These are phyloP conservation scores for Alternaria sp. DNA, from an alignment of 2,329 filamentous ascomycete species.

Conservation along the genomic window DNA sequence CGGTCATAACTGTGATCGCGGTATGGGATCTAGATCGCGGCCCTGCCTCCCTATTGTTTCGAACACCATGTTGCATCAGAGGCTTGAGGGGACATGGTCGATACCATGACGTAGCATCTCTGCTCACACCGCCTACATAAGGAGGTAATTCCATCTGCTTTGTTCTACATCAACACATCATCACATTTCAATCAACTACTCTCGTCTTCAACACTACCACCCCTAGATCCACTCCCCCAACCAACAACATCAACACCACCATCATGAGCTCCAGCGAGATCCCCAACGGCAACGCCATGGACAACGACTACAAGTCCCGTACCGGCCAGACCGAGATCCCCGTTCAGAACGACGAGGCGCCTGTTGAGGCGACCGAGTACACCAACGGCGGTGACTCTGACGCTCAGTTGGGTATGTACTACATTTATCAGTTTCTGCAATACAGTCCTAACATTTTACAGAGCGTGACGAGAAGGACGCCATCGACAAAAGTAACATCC, in stretches of 20 bases:
- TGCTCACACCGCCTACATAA: background rate
- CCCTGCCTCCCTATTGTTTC: background rate
- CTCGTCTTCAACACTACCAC: background rate
- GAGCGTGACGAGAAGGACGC: conserved; percentile 57
- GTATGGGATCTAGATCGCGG: background rate
- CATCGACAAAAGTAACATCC: conserved; percentile 57
- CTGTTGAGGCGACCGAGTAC: conserved; percentile 51
- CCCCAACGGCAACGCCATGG: conserved; percentile 43
- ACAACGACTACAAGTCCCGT: conserved; percentile 57
- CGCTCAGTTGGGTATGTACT: conserved; percentile 54
- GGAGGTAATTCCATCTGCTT: background rate
- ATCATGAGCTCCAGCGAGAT: conserved; percentile 42
- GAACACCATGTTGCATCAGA: background rate
- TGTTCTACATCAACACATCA: background rate
- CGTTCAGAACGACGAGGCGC: conserved; percentile 56
- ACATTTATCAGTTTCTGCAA: no score
- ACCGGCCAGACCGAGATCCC: conserved; percentile 54
- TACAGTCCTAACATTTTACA: no score
- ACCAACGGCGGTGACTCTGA: conserved; percentile 58
- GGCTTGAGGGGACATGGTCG: background rate
- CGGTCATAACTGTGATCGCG: conserved; percentile 26
- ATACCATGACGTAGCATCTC: conserved; percentile 3
- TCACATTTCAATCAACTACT: background rate
- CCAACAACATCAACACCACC: background rate
- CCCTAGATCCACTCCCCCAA: background rate